phyloP scores from a whole-genome alignment of 2,329 filamentous ascomycete genomes.

The Aspergillus fischeri region DNA sequence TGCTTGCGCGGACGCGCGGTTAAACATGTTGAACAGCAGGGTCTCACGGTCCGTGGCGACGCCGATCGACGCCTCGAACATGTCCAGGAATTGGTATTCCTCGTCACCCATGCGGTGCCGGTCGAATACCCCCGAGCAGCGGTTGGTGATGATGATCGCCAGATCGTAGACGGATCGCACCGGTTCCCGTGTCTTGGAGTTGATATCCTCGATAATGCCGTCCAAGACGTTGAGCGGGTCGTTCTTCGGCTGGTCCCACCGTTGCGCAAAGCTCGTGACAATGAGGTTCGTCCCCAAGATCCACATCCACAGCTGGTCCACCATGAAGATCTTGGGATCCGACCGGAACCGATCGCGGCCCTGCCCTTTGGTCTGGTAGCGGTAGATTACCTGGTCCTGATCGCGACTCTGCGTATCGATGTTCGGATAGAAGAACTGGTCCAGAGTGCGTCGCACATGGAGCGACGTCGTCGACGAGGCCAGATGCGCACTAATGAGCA shows the following conservation, averaged over 20 bases:
- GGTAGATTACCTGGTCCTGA: conserved; percentile 61
- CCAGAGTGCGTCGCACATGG: conserved; percentile 59
- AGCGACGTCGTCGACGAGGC: conserved; percentile 34
- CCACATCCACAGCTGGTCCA: conserved; percentile 67
- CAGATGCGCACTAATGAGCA: conserved; percentile 36
- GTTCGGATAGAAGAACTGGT: conserved; percentile 64
- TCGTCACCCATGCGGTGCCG: conserved; percentile 55
- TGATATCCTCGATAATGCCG: conserved; percentile 59
- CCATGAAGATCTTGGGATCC: conserved; percentile 62
- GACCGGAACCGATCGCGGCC: conserved; percentile 26
- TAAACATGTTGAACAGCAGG: conserved; percentile 57
- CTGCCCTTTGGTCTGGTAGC: conserved; percentile 48
- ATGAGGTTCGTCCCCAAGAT: conserved; percentile 56
- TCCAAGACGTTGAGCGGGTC: conserved; percentile 62
- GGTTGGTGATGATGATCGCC: conserved; percentile 57
- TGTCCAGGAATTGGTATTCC: conserved; percentile 62
- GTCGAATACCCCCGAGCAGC: conserved; percentile 60
- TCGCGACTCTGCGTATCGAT: conserved; percentile 56
- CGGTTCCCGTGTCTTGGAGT: conserved; percentile 58
- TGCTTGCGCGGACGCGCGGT: conserved; percentile 54
- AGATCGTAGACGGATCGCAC: conserved; percentile 61
- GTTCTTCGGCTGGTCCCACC: conserved; percentile 53
- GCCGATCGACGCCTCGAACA: conserved; percentile 64
- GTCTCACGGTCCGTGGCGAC: conserved; percentile 51
- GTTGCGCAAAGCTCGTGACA: conserved; percentile 42